These are phyloP conservation scores for Glycyrrhiza uralensis DNA, from an alignment of 306 rosid genomes.

Conservation along the genomic window DNA sequence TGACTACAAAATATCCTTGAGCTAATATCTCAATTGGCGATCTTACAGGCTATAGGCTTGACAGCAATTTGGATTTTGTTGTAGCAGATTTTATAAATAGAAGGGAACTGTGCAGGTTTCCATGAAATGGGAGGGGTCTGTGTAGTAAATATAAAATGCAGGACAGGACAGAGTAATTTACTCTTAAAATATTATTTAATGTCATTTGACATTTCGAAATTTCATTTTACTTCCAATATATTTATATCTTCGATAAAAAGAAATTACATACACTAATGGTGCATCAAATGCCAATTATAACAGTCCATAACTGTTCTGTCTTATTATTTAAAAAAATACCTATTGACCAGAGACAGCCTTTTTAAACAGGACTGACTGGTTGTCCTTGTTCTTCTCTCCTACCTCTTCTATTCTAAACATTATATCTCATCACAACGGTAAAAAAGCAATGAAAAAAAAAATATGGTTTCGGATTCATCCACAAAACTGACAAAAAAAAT, in stretches of 20 bases:
- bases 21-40: background rate
- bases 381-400: background rate
- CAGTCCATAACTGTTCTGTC: background rate
- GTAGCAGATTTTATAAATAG: background rate
- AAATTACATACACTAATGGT: background rate
- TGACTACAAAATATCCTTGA: background rate
- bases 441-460: background rate
- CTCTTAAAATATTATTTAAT: background rate
- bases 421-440: background rate
- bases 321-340: background rate
- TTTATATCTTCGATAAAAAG: background rate
- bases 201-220: background rate
- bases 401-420: background rate
- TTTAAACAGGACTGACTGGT: background rate
- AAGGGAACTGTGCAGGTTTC: background rate
- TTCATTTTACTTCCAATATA: background rate
- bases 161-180: background rate
- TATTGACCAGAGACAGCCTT: background rate
- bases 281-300: background rate
- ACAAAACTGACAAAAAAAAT: background rate
- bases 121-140: background rate
- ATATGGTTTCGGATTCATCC: background rate
- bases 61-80: background rate
- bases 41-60: background rate
- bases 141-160: background rate